These are phyloP conservation scores for Trichosporon sp. DNA, from an alignment of 1,284 basidiomycete genomes.

Conservation along the genomic window DNA sequence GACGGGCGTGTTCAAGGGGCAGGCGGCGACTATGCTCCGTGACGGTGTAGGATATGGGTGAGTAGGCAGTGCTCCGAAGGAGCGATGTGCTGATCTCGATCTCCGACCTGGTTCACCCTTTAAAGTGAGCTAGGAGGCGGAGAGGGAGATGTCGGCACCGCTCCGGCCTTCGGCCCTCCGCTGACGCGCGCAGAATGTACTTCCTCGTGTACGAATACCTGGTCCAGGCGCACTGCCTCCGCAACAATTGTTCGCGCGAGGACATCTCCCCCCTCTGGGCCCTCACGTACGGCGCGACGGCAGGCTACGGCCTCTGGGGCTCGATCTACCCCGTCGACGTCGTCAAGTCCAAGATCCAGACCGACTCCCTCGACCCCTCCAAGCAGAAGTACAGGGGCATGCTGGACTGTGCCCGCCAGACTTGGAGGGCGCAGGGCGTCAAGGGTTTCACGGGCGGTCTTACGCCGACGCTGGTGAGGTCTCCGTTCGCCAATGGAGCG, in stretches of 20 bases:
- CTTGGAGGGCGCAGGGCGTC: conserved; percentile 78
- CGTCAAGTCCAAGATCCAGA: conserved; percentile 94
- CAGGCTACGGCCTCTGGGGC: conserved; percentile 59
- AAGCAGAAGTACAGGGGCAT: conserved; percentile 80
- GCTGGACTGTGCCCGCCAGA: conserved; percentile 76
- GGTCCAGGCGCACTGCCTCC: conserved; percentile 77
- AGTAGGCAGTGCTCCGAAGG: conserved; percentile 26
- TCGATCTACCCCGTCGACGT: conserved; percentile 91
- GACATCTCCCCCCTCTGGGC: conserved; percentile 76
- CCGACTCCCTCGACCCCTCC: conserved; percentile 75
- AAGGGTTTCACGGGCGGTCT: conserved; percentile 87
- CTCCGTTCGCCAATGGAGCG: conserved; percentile 74
- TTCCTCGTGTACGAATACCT: conserved; percentile 93
- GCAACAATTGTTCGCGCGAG: conserved; percentile 69
- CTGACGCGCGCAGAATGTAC: conserved; percentile 62
- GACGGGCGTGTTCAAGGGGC: conserved; percentile 85
- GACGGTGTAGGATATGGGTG: conserved; percentile 80
- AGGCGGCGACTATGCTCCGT: conserved; percentile 83
- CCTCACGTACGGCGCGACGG: conserved; percentile 80
- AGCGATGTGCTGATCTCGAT: too few relatives aligned
- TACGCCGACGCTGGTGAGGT: conserved; percentile 78
- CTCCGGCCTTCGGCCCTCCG: neutral
- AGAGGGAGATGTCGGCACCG: too few relatives aligned
- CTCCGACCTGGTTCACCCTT: too few relatives aligned
- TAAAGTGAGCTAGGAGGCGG: too few relatives aligned